phyloP scores from a whole-genome alignment of 164 flowering plant species.

The Santalum album region DNA sequence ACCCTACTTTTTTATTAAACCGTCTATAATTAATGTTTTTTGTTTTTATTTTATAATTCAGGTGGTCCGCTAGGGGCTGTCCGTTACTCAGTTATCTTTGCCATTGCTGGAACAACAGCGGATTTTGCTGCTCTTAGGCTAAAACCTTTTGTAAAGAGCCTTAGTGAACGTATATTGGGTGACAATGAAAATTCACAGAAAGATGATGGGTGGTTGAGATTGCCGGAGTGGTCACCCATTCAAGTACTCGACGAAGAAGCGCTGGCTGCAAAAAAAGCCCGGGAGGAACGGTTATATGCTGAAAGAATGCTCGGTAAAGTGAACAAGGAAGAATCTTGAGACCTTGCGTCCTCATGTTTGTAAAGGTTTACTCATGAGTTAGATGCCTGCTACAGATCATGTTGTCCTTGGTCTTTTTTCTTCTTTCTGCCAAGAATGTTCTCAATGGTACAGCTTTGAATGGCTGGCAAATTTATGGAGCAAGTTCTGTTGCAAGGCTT shows the following conservation, averaged over 20 bases:
- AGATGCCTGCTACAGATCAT: too few species aligned
- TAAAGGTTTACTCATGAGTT: too few species aligned
- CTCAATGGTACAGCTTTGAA: too few species aligned
- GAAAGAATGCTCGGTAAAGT: conserved; percentile 33
- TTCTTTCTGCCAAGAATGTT: too few species aligned
- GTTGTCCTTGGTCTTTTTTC: too few species aligned
- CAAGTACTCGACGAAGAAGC: conserved; percentile 87
- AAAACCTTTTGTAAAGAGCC: conserved; percentile 26
- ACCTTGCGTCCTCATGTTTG: too few species aligned
- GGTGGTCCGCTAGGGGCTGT: conserved; percentile 75
- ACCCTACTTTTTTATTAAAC: too few species aligned
- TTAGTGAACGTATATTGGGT: conserved; percentile 15
- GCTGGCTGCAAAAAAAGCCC: conserved; percentile 65
- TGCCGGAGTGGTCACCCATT: conserved; percentile 94
- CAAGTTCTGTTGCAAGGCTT: too few species aligned
- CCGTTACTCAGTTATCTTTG: conserved; percentile 59
- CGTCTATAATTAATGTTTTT: background rate
- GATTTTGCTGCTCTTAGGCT: conserved; percentile 50
- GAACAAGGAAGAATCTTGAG: conserved; percentile 47
- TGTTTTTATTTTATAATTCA: conserved; percentile 14
- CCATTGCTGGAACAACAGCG: conserved; percentile 56
- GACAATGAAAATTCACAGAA: conserved; percentile 11
- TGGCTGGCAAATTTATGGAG: too few species aligned
- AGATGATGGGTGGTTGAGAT: conserved; percentile 29
- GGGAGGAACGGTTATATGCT: conserved; percentile 47